Base-by-base conservation (phyloP, 2,329 filamentous ascomycete species). In the Passalora sequoiae region DNA sequence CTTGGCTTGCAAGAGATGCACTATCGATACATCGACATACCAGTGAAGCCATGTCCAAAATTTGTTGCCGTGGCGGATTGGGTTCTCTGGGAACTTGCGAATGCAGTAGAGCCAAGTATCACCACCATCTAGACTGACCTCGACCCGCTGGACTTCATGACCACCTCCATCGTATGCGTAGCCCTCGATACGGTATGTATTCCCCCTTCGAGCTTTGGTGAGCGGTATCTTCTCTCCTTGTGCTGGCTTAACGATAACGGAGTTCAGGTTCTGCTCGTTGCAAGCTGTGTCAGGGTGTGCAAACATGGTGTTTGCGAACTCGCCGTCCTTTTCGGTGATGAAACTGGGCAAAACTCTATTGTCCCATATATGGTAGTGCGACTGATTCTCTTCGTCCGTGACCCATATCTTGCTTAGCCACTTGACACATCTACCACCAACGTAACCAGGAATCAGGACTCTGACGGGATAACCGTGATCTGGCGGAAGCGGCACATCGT, bases 1-100 rank as follows among this genome's bases (percentile, higher is more conserved):
- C 24, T 65, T 59, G 0, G 70, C 66, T 13, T 61, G 60, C 3
- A 73, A 51, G 3, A 77, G 55, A 46, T 73, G 65, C 1, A 63
- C 57, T 1, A 73, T 55, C 9, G 67, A 65, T 2, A 77, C 59
- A 42, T 77, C 74, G 1, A 76, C 60, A 43, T 75, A 62, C 74
- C 74, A 77, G 47, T 72, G 68, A 3, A 73, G 32, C 74, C 74
- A 77, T 0, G 72, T 69, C 74, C 73, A 76, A 51, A 73, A 76
- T 50, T 73, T 77, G 28, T 67, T 70, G 3, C 72, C 73, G 42
- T 77, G 71, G 4, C 73, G 63, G 24, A 76, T 65, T 0, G 73
- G 72, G 4, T 60, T 59, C 12, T 75, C 66, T 1, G 73, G 73
- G 37, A 70, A 74, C 47, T 68, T 66, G 25, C 70, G 62, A n/a